Conservation (phyloP, 495 filamentous ascomycete species). For the Penicillium longicatenatum region DNA sequence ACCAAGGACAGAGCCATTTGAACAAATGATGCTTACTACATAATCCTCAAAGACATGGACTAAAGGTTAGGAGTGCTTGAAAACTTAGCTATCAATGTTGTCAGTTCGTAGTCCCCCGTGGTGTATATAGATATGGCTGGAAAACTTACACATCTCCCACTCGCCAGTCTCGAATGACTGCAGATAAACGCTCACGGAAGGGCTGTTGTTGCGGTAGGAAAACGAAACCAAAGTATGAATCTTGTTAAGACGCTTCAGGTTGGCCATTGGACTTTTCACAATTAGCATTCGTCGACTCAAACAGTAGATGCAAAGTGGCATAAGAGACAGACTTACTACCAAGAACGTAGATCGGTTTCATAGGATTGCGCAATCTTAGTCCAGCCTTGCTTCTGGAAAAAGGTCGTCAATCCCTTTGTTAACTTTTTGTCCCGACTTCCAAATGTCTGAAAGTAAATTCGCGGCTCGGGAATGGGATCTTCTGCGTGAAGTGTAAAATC, state of each 20-base stretch:
- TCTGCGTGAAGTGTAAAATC: slow-evolving; percentile 16
- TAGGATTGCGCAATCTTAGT: not conserved
- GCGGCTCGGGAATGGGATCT: slow-evolving; percentile 15
- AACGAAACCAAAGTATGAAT: not conserved
- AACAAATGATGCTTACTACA: too few relatives aligned
- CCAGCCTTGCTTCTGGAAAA: slow-evolving; percentile 12
- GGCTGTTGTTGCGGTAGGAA: not conserved
- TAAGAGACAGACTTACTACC: slow-evolving; percentile 1
- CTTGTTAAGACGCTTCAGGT: not conserved
- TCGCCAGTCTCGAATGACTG: slow-evolving; percentile 1
- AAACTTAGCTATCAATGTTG: not conserved
- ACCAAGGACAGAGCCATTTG: too few relatives aligned
- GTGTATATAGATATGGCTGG: not conserved
- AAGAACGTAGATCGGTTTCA: slow-evolving; percentile 1
- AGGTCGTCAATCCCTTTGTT: slow-evolving; percentile 10
- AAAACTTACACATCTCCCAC: not conserved
- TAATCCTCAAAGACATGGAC: not conserved
- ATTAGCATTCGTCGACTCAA: not conserved
- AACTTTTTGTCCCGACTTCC: slow-evolving; percentile 15
- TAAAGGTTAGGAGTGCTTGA: not conserved
- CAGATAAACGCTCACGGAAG: not conserved
- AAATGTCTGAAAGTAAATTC: slow-evolving; percentile 17
- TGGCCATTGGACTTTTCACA: not conserved
- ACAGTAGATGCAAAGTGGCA: not conserved
- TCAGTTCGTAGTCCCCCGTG: not conserved